Base-by-base conservation (phyloP, 495 filamentous ascomycete genomes). In the Aspergillus biplanus region DNA sequence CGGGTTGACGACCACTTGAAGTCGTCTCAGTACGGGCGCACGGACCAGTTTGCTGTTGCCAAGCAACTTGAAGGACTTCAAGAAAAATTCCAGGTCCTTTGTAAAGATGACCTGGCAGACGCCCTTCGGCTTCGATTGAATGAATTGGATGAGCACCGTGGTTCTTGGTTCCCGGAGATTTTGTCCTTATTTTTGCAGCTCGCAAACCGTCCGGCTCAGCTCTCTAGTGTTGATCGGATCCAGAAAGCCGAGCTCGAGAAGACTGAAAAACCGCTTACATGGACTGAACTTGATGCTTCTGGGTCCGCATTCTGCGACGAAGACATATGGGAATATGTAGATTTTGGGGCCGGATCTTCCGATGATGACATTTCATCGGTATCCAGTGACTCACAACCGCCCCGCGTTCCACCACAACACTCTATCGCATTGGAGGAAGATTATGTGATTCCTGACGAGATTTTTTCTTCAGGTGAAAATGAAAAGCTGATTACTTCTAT, bases 41-140 rank as follows among this genome's bases (percentile, higher is more conserved):
- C 88, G 0, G 95, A 97, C 76, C 94, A 96, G 68, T 99, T 97
- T 71, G 91, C 92, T 34, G 87, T 97, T 12, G 75, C 85, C 31
- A 82, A 83, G 16, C 87, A 84, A 37, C 82, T 96, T 6, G 85
- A 89, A 27, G 95, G 95, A 4, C 80, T 96, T 16, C 90, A 92
- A 64, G 95, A 99, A 74, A 94, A 94, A 67, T 96, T 96, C 72
- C 84, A 86, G 44, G 81, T 97, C 52, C 79, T 90, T 34, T 87
- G 90, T 72, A 83, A 87, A 61, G 93, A 97, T 71, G 85, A 87
- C 15, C 74, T 97, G 32, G 92, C 91, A n/a, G 87, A 92, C 64
- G 92, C 90, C 7, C 80, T 97, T 12, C 76, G 81, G 21, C 69
- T 72, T 21, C 87, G 92, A 27, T 74, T 93, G 31, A 76, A 82